Evolutionary conservation across 164 flowering plant genomes (phyloP).

Genomic region (Protea cynaroides): DNA sequence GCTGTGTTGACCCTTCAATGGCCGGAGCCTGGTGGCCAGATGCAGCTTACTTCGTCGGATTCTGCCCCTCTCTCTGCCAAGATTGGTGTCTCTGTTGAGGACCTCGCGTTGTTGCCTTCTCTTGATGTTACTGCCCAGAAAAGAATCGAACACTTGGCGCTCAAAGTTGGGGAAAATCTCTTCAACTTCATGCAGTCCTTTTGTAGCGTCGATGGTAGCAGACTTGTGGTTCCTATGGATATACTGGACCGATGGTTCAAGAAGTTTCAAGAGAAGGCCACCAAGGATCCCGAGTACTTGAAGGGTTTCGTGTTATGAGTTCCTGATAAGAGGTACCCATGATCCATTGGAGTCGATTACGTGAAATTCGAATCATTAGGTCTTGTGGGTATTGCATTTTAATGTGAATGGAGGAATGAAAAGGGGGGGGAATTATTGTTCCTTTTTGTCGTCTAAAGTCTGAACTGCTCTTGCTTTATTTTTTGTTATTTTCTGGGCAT

Average conservation of each 20-base stretch:
- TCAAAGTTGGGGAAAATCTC: slow-evolving; percentile 93
- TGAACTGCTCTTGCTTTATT: neutral
- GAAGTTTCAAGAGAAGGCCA: slow-evolving; percentile 92
- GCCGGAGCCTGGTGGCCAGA: slow-evolving; percentile 74
- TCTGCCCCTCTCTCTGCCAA: slow-evolving; percentile 66
- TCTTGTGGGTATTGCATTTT: neutral
- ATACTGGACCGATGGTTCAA: slow-evolving; percentile 96
- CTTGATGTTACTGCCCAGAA: slow-evolving; percentile 63
- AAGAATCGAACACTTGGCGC: slow-evolving; percentile 68
- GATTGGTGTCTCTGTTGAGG: slow-evolving; percentile 91
- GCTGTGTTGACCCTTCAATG: slow-evolving; percentile 80
- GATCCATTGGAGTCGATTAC: neutral
- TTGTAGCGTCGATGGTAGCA: slow-evolving; percentile 82
- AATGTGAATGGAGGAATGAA: neutral
- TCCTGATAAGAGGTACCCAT: neutral
- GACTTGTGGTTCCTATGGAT: slow-evolving; percentile 86
- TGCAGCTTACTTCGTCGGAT: slow-evolving; percentile 51
- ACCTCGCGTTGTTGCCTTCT: slow-evolving; percentile 60
- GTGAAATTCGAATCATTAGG: neutral
- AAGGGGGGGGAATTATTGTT: neutral
- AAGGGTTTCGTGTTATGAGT: slow-evolving; percentile 68
- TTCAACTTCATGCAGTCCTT: slow-evolving; percentile 99
- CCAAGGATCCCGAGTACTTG: slow-evolving; percentile 83
- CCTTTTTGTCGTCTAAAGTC: neutral
- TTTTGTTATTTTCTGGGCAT: neutral